These are phyloP conservation scores for Alternaria incomplexa DNA, from an alignment of 2,329 filamentous ascomycete genomes.

Conservation along the genomic window DNA sequence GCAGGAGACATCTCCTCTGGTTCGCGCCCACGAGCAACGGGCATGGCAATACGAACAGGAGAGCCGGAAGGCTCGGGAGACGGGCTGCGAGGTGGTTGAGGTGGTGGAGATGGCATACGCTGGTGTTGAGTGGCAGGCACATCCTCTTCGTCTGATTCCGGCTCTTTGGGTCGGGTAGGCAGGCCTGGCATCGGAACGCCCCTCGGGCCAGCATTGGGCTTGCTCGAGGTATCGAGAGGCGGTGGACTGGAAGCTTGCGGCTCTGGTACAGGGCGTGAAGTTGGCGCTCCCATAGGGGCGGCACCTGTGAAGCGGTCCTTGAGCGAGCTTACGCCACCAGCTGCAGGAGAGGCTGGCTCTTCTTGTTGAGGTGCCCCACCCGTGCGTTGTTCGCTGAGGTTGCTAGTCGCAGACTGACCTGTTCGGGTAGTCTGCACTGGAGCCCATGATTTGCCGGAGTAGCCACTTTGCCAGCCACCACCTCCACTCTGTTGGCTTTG, in stretches of 20 bases:
- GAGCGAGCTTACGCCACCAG: conserved; percentile 73
- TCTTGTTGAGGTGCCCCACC: conserved; percentile 58
- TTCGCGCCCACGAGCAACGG: conserved; percentile 70
- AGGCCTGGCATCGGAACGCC: conserved; percentile 82
- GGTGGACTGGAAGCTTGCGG: conserved; percentile 60
- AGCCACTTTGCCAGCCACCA: conserved; percentile 87
- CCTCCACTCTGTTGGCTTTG: conserved; percentile 73
- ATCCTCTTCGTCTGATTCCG: conserved; percentile 50
- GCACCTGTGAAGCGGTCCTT: conserved; percentile 82
- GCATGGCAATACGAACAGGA: conserved; percentile 84
- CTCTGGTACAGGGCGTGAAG: conserved; percentile 49
- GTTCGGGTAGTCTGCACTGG: conserved; percentile 77
- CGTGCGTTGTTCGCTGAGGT: conserved; percentile 66
- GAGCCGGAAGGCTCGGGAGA: conserved; percentile 67
- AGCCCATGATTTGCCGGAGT: conserved; percentile 88
- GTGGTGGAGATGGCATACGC: conserved; percentile 52
- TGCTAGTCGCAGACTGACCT: conserved; percentile 64
- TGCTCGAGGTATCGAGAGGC: conserved; percentile 69
- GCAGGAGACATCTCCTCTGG: conserved; percentile 60
- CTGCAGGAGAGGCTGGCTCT: conserved; percentile 60
- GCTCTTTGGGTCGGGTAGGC: conserved; percentile 62
- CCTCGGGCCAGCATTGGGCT: conserved; percentile 67
- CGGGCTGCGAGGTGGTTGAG: conserved; percentile 47
- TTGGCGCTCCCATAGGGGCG: conserved; percentile 62
- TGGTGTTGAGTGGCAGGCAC: conserved; percentile 62